Evolutionary conservation across 306 rosid genomes (phyloP).

Genomic region (Lithocarpus polystachyus): DNA sequence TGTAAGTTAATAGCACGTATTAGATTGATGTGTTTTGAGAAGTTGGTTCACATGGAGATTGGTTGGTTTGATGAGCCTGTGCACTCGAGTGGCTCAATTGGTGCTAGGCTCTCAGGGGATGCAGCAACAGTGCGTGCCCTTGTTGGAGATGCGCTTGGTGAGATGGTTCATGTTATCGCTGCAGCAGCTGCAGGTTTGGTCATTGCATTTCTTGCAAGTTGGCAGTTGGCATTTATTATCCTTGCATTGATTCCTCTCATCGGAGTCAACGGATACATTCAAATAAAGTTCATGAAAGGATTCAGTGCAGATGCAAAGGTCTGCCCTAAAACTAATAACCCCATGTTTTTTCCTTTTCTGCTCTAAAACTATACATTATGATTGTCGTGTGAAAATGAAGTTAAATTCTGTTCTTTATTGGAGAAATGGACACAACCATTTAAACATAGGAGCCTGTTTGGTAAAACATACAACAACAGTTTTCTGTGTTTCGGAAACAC

Average conservation of each 20-base stretch:
- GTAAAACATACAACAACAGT: neutral
- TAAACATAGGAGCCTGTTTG: neutral
- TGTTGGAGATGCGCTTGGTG: slow-evolving; percentile 57
- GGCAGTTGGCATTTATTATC: slow-evolving; percentile 45
- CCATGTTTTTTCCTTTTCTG: neutral
- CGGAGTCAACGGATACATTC: slow-evolving; percentile 35
- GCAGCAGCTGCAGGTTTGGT: slow-evolving; percentile 30
- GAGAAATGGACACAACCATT: neutral
- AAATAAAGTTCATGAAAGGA: slow-evolving; percentile 39
- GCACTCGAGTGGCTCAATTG: slow-evolving; percentile 48
- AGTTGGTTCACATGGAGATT: slow-evolving; percentile 48
- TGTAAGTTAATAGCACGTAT: slow-evolving; percentile 43
- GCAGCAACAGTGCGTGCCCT: slow-evolving; percentile 47
- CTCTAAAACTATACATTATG: neutral
- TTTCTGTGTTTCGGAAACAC: neutral
- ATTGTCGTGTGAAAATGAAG: neutral
- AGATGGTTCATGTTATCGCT: slow-evolving; percentile 40
- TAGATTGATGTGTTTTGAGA: slow-evolving; percentile 42
- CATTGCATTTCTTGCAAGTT: slow-evolving; percentile 42
- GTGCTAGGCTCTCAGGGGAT: slow-evolving; percentile 53
- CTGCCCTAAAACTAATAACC: slow-evolving; percentile 10
- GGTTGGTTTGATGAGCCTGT: slow-evolving; percentile 23
- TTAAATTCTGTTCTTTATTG: no score
- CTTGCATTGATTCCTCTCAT: slow-evolving; percentile 45
- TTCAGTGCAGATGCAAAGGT: slow-evolving; percentile 56